Base-by-base conservation (phyloP, 352 stramenopile genomes). In the Phytophthora capsici region DNA sequence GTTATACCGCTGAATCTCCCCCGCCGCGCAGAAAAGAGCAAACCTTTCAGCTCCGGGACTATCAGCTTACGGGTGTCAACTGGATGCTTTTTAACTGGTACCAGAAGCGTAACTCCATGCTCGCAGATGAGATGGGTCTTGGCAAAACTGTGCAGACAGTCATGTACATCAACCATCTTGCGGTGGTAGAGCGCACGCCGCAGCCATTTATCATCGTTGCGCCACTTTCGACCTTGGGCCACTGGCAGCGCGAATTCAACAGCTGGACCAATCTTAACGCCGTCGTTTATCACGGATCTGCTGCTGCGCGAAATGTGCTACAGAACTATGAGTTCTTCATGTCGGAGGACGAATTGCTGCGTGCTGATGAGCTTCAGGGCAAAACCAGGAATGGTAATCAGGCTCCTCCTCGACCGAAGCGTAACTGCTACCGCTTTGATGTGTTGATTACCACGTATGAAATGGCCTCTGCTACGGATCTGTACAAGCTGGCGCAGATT, bases 361-460 rank as follows among this genome's bases (percentile, higher is more conserved):
- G 71, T 26, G 68, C 70, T 7, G 78, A 84, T 50, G 53, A 75
- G 25, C 68, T 82, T 10, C 50, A 13, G 6, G 62, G 50, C 3
- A 74, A 68, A 26, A 69, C 70, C 58, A 48, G 41, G 50, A 69
- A 66, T 55, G n/a, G 50, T 7, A 76, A 74, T 30, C 49, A 43
- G 10, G 59, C 73, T 26, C 25, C 68, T 2, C 60, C 75, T 0
- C 71, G 71, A 26, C 54, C 74, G 9, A 86, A 84, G 54, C 69
- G 74, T 17, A 77, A 82, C 19, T 89, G 88, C 57, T 91, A 95
- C 60, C 87, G 96, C 16, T 99, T 99, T 76, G 97, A 99, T 70
- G 97, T 99, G 20, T 77, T 99, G 12, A 98, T 99, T 32, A 99
- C 98, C 17, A 99, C 98, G 1, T 99, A 99, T 75, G 98, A 99